Percentiles rank a stretch among this genome's conserved stretches.
phyloP scores from a whole-genome alignment of 768 basidiomycete genomes.

The Cystofilobasidium capitatum region DNA sequence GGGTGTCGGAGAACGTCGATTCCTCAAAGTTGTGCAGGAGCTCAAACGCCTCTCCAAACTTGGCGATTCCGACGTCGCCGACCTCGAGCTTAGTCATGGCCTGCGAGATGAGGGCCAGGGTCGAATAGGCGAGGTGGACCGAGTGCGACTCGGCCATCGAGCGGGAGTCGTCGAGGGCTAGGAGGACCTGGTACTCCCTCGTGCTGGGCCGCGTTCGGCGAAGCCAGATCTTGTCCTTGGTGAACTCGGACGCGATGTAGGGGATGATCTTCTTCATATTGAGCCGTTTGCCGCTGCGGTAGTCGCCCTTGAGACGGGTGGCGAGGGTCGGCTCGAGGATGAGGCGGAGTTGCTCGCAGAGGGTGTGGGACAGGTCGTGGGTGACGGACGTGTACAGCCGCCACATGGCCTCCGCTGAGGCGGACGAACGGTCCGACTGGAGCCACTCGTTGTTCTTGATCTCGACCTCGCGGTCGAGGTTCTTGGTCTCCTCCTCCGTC shows the following conservation, averaged over 20 bases:
- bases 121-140: constrained; percentile 86
- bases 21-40: constrained; percentile 73
- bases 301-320: constrained; percentile 89
- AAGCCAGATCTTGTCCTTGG: constrained; percentile 98
- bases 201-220: constrained; percentile 86
- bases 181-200: constrained; percentile 87
- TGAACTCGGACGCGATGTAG: constrained; percentile 97
- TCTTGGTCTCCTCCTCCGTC: constrained; percentile 33
- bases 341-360: constrained; percentile 92
- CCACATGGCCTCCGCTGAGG: constrained; percentile 70
- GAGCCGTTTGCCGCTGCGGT: constrained; percentile 89
- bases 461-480: constrained; percentile 45
- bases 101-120: constrained; percentile 80
- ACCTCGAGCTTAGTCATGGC: constrained; percentile 85
- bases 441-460: constrained; percentile 55
- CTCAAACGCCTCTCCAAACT: constrained; percentile 80
- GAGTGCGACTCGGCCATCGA: constrained; percentile 93
- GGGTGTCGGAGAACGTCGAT: constrained; percentile 67
- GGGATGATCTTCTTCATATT: constrained; percentile 99
- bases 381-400: constrained; percentile 81
- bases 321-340: constrained; percentile 92
- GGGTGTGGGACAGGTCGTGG: constrained; percentile 74
- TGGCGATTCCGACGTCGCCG: constrained; percentile 84
- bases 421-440: constrained; percentile 49
- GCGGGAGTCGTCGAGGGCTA: constrained; percentile 89